Evolutionary conservation across 805 yeast genomes (phyloP).

Genomic region (Lachancea mirantina): DNA sequence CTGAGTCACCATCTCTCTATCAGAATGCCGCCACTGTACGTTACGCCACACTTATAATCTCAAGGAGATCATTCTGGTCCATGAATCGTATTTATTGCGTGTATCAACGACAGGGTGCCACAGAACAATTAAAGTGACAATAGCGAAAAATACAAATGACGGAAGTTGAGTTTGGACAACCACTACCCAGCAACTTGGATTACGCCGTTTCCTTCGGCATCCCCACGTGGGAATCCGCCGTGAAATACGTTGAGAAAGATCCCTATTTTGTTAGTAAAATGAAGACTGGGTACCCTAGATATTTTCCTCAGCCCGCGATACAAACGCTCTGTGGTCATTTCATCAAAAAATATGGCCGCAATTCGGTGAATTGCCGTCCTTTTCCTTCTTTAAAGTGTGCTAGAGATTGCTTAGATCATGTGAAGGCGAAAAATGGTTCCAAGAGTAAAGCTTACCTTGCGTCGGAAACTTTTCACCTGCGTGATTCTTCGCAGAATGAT

Average conservation of each 20-base stretch:
- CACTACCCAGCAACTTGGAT: slow-evolving; percentile 13
- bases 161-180: slow-evolving; percentile 15
- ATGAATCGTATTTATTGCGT: too few relatives aligned
- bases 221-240: slow-evolving; percentile 88
- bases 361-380: slow-evolving; percentile 59
- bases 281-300: slow-evolving; percentile 85
- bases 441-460: slow-evolving; percentile 12
- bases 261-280: slow-evolving; percentile 70
- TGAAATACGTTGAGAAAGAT: slow-evolving; percentile 85
- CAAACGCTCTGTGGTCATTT: slow-evolving; percentile 45
- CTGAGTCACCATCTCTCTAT: too few relatives aligned
- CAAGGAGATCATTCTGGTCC: too few relatives aligned
- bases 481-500: slow-evolving; percentile 41
- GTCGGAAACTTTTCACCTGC: slow-evolving; percentile 7
- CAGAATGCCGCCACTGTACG: too few relatives aligned
- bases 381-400: slow-evolving; percentile 69
- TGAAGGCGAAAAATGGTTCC: slow-evolving; percentile 31
- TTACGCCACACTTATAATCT: too few relatives aligned
- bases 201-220: slow-evolving; percentile 90
- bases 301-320: slow-evolving; percentile 56
- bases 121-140: too few relatives aligned
- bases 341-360: slow-evolving; percentile 61
- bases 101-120: too few relatives aligned
- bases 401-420: slow-evolving; percentile 66
- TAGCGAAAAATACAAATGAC: too few relatives aligned